A percentile compares a stretch with the other conserved stretches of the same genome.
Evolutionary conservation across 352 stramenopile species (phyloP).

Genomic region (Phytophthora brassicae): DNA sequence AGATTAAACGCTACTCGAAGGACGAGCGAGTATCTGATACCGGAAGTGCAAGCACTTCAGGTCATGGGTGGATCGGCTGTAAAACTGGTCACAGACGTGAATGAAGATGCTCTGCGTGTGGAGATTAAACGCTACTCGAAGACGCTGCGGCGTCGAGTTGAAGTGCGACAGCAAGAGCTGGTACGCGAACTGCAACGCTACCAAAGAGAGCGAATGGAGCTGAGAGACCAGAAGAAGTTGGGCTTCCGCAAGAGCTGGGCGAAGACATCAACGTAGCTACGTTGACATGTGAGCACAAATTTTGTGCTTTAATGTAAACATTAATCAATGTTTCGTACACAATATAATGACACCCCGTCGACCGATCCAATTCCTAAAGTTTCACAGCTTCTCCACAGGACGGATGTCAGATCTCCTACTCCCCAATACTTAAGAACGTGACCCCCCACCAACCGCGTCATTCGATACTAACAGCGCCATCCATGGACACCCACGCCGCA

Average conservation of each 20-base stretch:
- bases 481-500: constrained; percentile 29
- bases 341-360: constrained; percentile 15
- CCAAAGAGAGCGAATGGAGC: constrained; percentile 38
- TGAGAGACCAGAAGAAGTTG: constrained; percentile 44
- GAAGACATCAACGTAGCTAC: constrained; percentile 6
- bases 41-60: constrained; percentile 31
- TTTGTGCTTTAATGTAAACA: constrained; percentile 12
- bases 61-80: neutral
- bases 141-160: constrained; percentile 39
- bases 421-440: constrained; percentile 11
- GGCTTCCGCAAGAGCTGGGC: constrained; percentile 19
- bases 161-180: constrained; percentile 35
- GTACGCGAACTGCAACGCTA: constrained; percentile 37
- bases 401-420: constrained; percentile 18
- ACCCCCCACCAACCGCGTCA: constrained; percentile 25
- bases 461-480: constrained; percentile 12
- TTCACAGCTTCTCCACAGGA: neutral
- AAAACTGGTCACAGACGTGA: constrained; percentile 26
- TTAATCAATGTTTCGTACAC: constrained; percentile 10
- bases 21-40: constrained; percentile 42
- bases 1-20: constrained; percentile 46
- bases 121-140: constrained; percentile 49
- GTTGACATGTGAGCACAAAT: neutral
- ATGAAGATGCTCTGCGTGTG: constrained; percentile 36
- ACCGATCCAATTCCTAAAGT: constrained; percentile 2